These are phyloP conservation scores for Kwoniella europaea DNA, from an alignment of 768 basidiomycete species.

Conservation along the genomic window DNA sequence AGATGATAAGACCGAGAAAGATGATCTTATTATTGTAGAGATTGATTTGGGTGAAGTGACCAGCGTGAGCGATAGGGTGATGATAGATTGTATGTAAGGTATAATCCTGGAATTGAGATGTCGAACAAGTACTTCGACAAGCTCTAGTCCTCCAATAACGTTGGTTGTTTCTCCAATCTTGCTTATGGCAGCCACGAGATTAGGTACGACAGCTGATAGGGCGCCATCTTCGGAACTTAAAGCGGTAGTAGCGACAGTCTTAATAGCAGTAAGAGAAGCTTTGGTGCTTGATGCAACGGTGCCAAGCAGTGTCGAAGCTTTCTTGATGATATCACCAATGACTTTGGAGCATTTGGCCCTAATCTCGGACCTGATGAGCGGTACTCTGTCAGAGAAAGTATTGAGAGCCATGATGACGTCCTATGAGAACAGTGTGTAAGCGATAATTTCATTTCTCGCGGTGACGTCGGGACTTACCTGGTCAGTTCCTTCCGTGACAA, in stretches of 20 bases:
- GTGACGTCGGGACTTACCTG: conserved; percentile 60
- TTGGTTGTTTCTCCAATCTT: conserved; percentile 14
- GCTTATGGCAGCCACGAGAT: conserved; percentile 60
- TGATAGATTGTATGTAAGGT: conserved; percentile 76
- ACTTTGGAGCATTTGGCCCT: conserved; percentile 64
- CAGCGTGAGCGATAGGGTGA: conserved; percentile 64
- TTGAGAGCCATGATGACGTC: conserved; percentile 64
- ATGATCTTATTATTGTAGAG: conserved; percentile 27
- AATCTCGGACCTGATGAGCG: conserved; percentile 65
- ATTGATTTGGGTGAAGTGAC: conserved; percentile 28
- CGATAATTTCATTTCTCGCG: neutral
- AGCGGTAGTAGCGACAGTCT: conserved; percentile 66
- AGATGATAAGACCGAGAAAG: conserved; percentile 64
- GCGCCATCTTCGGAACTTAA: conserved; percentile 70
- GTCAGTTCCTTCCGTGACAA: conserved; percentile 65
- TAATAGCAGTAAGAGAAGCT: conserved; percentile 69
- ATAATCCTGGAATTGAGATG: conserved; percentile 87
- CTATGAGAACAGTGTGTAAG: conserved; percentile 10
- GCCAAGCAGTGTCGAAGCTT: conserved; percentile 63
- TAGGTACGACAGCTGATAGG: conserved; percentile 68
- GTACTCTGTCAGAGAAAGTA: conserved; percentile 71
- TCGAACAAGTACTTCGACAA: conserved; percentile 65
- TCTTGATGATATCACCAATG: conserved; percentile 65
- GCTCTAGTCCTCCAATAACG: conserved; percentile 44
- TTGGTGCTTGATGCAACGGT: conserved; percentile 60